Percentiles rank a stretch among this genome's conserved stretches.
Conservation (phyloP, 140 eudicot genomes). For the Erigeron philadelphicus region DNA sequence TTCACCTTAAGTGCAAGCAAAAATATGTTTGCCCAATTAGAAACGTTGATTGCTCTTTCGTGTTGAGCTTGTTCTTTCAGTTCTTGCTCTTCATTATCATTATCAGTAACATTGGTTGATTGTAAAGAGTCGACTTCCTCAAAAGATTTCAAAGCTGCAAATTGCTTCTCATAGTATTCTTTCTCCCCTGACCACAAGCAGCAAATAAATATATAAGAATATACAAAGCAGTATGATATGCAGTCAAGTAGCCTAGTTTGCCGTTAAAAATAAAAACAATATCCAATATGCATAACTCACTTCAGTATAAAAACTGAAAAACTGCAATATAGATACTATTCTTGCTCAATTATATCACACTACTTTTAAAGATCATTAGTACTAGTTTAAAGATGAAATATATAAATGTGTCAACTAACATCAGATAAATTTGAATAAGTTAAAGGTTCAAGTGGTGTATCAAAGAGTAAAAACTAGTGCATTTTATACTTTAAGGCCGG, state of each 20-base stretch:
- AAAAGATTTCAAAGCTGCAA: slow-evolving; percentile 75
- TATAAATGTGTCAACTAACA: no score
- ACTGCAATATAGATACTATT: slow-evolving; percentile 12
- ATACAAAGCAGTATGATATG: background rate
- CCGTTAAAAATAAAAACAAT: no score
- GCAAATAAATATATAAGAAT: background rate
- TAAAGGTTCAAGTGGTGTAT: no score
- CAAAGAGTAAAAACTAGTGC: no score
- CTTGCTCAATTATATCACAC: background rate
- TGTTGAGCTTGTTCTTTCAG: slow-evolving; percentile 59
- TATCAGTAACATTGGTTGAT: slow-evolving; percentile 27
- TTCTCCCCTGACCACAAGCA: slow-evolving; percentile 58
- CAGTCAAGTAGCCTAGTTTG: no score
- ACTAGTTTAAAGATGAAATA: no score
- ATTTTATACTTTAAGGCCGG: no score
- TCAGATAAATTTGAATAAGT: no score
- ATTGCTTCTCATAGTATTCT: slow-evolving; percentile 80
- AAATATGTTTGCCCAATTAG: slow-evolving; percentile 76
- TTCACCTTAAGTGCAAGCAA: slow-evolving; percentile 70
- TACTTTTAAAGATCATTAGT: slow-evolving; percentile 11
- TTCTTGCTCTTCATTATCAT: slow-evolving; percentile 48
- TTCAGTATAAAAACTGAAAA: background rate
- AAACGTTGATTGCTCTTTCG: slow-evolving; percentile 80
- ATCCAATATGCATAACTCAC: background rate
- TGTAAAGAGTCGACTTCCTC: slow-evolving; percentile 67